Base-by-base conservation (phyloP, 192 early-diverging fungal species). In the Rhizophagus sp. region DNA sequence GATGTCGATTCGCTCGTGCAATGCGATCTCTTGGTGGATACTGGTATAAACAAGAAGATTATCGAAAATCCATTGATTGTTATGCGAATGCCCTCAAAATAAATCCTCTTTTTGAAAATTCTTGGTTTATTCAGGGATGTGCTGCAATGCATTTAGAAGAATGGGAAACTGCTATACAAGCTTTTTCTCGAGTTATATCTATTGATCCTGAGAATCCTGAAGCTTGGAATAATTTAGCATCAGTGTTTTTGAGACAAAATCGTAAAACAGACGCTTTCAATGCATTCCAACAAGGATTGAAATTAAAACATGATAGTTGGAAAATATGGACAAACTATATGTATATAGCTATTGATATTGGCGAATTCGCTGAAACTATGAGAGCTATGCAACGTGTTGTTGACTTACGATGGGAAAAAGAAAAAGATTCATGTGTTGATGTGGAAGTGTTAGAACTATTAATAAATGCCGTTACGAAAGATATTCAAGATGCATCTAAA, bases 91-190 rank as follows among this genome's bases (percentile, higher is more conserved):
- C 96, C 0, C 85, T 99, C 78, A 82, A 82, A 13, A 93, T 99
- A 85, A 99, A 99, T 87, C 94, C 97, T 4, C 80, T 99, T 70
- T 98, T 95, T 84, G 97, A 97, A 81, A 92, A 93, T 81, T 95
- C 97, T 30, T 99, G 98, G 98, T 99, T 95, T 82, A 83, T 99
- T 47, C 86, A 97, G 71, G 98, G 98, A 5, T 99, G 98, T 83
- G 95, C 96, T 19, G 95, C 94, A 3, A 91, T 98, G 89, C 91
- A 92, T 34, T 74, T 86, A 11, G 88, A 91, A 73, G 91, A 96
- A 61, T 97, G 92, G 92, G 89, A 93, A 36, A 83, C 85, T 4
- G 96, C 93, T 9, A 82, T 88, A 15, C 77, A 85, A 24, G 95
- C 97, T 1, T 98, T 98, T 83, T 84, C 88, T 63, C 92, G 91